Percentiles rank a stretch among this genome's conserved stretches.
Conservation (phyloP, 1,284 basidiomycete genomes). For the Earliella scabrosa region DNA sequence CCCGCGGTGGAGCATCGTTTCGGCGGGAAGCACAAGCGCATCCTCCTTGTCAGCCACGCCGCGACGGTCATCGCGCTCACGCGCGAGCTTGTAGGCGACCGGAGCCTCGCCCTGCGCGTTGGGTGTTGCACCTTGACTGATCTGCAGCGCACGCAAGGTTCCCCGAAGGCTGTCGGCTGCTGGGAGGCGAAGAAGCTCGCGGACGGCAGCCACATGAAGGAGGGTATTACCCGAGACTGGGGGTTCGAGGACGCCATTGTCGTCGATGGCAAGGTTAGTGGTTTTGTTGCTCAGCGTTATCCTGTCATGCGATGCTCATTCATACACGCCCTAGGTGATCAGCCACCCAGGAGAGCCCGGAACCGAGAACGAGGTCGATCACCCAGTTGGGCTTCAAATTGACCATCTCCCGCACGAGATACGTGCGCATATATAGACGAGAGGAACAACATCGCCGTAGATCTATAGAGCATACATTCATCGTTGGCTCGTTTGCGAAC, state of each 20-base stretch:
- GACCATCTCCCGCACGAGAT: constrained; percentile 28
- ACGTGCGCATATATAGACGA: constrained; percentile 47
- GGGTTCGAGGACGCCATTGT: constrained; percentile 75
- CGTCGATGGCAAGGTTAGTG: constrained; percentile 47
- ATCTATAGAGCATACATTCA: constrained; percentile 5
- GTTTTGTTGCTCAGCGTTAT: not conserved
- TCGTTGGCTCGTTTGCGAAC: not conserved
- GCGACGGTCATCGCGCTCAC: constrained; percentile 78
- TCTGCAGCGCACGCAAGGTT: constrained; percentile 39
- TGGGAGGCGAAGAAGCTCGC: constrained; percentile 56
- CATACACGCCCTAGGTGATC: constrained; percentile 48
- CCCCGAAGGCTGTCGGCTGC: constrained; percentile 36
- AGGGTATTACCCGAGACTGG: constrained; percentile 75
- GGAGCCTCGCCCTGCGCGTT: constrained; percentile 54
- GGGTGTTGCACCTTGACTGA: constrained; percentile 75
- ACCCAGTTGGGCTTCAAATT: constrained; percentile 56
- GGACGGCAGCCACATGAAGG: constrained; percentile 60
- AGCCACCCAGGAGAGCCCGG: constrained; percentile 65
- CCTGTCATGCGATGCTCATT: not conserved
- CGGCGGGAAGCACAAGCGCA: constrained; percentile 45
- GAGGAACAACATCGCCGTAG: not conserved
- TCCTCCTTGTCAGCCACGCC: constrained; percentile 80
- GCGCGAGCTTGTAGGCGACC: constrained; percentile 60
- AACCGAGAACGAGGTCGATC: constrained; percentile 60
- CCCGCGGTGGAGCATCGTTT: constrained; percentile 51